Base-by-base conservation (phyloP, 2,329 filamentous ascomycete genomes). In the Paracamarosporium sp. region DNA sequence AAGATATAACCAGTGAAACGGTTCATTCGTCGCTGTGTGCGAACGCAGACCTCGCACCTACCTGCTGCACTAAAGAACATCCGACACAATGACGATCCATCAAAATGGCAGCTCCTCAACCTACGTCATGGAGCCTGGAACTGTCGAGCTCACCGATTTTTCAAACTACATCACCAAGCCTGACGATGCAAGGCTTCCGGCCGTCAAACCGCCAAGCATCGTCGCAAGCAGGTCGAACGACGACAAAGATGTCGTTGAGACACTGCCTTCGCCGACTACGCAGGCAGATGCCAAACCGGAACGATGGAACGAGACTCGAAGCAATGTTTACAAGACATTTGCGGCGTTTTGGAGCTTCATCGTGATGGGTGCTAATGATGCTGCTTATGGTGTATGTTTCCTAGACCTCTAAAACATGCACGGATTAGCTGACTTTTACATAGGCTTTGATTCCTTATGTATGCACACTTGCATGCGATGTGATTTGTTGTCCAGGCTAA, bases 341-440 rank as follows among this genome's bases (percentile, higher is more conserved):
- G 81, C 85, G 0, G 83, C 86, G 3, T 86, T 88, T 65, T 86
- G 84, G 74, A 82, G 83, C 5, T 86, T 91, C 62, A 77, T 88
- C 20, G 79, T 90, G 30, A 85, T 90, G 79, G 89, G 89, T 6
- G 83, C 88, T 77, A 90, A 89, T 65, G 89, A 92, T 75, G 88
- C 84, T 9, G 85, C 85, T 24, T 82, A 86, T 43, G 88, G 88
- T 40, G 86, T 86, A 78, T 71, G 82, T 80, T 24, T 12, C 13
- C 40, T 22, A 22, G 9, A 43, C 8, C 6, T 41, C 30, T 20
- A 15, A 9, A 38, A 17, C 15, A 30, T 4, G 20, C 20, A 38
- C 44, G n/a, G 28, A 24, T n/a, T n/a, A 44, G 44, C 41, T 54
- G 43, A 55, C 45, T 25, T 25, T 17, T 24, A 17, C 31, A 17